A percentile compares a stretch with the other conserved stretches of the same genome.
These are phyloP conservation scores for Barnettozyma salicaria DNA, from an alignment of 805 yeast genomes.

Conservation along the genomic window DNA sequence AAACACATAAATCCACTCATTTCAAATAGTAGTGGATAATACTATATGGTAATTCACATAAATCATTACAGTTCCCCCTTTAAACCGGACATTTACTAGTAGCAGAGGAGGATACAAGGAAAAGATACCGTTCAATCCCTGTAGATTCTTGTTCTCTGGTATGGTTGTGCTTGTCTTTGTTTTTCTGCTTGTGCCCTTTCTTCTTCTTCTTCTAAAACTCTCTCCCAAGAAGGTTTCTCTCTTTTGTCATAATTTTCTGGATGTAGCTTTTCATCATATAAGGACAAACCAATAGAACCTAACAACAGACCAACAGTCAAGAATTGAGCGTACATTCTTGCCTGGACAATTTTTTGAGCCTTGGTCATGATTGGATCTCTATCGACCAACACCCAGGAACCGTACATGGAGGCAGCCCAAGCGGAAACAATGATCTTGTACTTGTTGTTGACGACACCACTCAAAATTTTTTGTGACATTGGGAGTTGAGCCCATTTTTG, in stretches of 20 bases:
- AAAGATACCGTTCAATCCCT: slow-evolving; percentile 15
- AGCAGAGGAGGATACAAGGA: neutral
- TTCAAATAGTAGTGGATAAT: too few species aligned
- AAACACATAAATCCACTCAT: too few species aligned
- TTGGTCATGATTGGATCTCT: slow-evolving; percentile 68
- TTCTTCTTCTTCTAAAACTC: slow-evolving; percentile 39
- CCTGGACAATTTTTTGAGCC: slow-evolving; percentile 79
- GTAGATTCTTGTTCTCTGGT: slow-evolving; percentile 34
- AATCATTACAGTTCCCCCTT: too few species aligned
- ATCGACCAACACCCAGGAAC: slow-evolving; percentile 70
- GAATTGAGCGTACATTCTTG: slow-evolving; percentile 88
- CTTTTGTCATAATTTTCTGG: slow-evolving; percentile 32
- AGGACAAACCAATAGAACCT: slow-evolving; percentile 60
- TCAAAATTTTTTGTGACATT: slow-evolving; percentile 42
- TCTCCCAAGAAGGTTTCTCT: slow-evolving; percentile 42
- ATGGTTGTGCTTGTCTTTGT: slow-evolving; percentile 18
- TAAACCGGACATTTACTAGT: too few species aligned
- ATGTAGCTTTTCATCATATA: slow-evolving; percentile 55
- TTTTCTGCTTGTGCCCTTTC: slow-evolving; percentile 25
- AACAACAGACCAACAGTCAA: slow-evolving; percentile 65
- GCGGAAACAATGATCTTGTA: slow-evolving; percentile 63
- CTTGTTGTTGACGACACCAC: slow-evolving; percentile 47
- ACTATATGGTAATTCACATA: too few species aligned
- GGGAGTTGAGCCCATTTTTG: slow-evolving; percentile 48
- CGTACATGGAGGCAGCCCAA: slow-evolving; percentile 79